A percentile compares a stretch with the other conserved stretches of the same genome.
Conservation (phyloP, 2,329 filamentous ascomycete genomes). For the Epichloe baconii region DNA sequence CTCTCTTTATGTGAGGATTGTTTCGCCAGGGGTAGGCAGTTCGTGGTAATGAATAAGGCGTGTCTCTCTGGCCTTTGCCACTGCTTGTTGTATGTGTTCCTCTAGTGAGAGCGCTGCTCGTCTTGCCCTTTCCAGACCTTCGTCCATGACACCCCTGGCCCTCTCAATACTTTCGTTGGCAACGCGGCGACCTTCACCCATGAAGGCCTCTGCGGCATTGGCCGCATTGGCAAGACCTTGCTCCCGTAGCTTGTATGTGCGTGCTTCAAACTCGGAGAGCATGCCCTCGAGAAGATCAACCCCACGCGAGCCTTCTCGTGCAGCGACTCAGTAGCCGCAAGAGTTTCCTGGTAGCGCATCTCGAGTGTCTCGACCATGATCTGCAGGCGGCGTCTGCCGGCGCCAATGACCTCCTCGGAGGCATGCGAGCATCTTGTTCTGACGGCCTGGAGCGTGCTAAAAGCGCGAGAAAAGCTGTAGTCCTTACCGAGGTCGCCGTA, state of each 20-base stretch:
- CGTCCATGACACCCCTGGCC: slow-evolving; percentile 65
- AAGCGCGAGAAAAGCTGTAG: slow-evolving; percentile 70
- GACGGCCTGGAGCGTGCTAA: slow-evolving; percentile 74
- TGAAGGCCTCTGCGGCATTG: slow-evolving; percentile 55
- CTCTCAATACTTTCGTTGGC: slow-evolving; percentile 67
- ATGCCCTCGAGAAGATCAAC: slow-evolving; percentile 78
- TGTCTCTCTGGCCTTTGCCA: slow-evolving; percentile 60
- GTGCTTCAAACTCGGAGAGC: slow-evolving; percentile 71
- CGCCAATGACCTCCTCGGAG: slow-evolving; percentile 80
- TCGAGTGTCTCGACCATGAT: slow-evolving; percentile 91
- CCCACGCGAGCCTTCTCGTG: slow-evolving; percentile 81
- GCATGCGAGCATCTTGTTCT: slow-evolving; percentile 79
- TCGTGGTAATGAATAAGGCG: slow-evolving; percentile 83
- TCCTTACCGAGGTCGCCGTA: slow-evolving; percentile 79
- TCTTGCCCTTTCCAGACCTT: slow-evolving; percentile 69
- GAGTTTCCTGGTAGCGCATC: slow-evolving; percentile 69
- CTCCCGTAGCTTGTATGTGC: slow-evolving; percentile 68
- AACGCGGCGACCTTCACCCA: slow-evolving; percentile 67
- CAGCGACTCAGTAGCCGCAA: slow-evolving; percentile 72
- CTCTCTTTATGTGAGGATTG: slow-evolving; percentile 82
- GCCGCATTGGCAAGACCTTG: slow-evolving; percentile 55
- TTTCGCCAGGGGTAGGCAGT: slow-evolving; percentile 80
- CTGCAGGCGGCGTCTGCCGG: slow-evolving; percentile 68
- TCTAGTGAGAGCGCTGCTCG: slow-evolving; percentile 72
- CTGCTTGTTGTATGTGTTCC: slow-evolving; percentile 70